Evolutionary conservation across 495 filamentous ascomycete species (phyloP).

Genomic region (Neurospora intermedia): DNA sequence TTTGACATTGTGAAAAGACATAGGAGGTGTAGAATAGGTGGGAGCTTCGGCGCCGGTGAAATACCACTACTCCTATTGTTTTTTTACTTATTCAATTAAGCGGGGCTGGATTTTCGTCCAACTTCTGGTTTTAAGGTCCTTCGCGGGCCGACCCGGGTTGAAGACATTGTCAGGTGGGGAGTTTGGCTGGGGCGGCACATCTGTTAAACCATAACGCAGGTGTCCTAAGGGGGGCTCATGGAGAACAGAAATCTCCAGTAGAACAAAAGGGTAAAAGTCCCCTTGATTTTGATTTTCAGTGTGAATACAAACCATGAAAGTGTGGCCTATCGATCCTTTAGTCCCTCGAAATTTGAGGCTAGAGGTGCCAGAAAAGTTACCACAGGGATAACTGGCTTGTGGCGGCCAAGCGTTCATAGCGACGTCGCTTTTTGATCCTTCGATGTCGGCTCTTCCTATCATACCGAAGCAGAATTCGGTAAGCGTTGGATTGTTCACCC

Average conservation of each 20-base stretch:
- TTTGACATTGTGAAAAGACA: constrained; percentile 10
- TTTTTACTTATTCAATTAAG: constrained; percentile 72
- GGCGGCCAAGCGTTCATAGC: constrained; percentile 34
- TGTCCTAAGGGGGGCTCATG: constrained; percentile 60
- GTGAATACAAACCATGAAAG: constrained; percentile 69
- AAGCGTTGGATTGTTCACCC: too few species aligned
- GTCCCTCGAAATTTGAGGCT: constrained; percentile 66
- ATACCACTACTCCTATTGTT: constrained; percentile 51
- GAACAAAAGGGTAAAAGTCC: constrained; percentile 72
- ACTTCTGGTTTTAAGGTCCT: constrained; percentile 60
- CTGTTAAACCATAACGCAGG: constrained; percentile 60
- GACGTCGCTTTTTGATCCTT: constrained; percentile 40
- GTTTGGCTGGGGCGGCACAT: constrained; percentile 61
- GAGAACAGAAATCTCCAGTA: constrained; percentile 70
- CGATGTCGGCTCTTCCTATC: constrained; percentile 47
- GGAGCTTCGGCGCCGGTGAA: too few species aligned
- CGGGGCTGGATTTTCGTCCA: constrained; percentile 56
- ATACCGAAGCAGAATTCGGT: constrained; percentile 14
- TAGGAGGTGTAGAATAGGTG: constrained; percentile 51
- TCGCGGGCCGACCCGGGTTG: constrained; percentile 55
- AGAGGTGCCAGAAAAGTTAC: constrained; percentile 71
- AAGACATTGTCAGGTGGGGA: constrained; percentile 65
- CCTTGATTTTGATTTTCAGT: constrained; percentile 73
- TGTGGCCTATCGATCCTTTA: constrained; percentile 69
- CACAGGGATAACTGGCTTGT: constrained; percentile 58